Base-by-base conservation (phyloP, 768 basidiomycete genomes). In the Lenzites betulinus region DNA sequence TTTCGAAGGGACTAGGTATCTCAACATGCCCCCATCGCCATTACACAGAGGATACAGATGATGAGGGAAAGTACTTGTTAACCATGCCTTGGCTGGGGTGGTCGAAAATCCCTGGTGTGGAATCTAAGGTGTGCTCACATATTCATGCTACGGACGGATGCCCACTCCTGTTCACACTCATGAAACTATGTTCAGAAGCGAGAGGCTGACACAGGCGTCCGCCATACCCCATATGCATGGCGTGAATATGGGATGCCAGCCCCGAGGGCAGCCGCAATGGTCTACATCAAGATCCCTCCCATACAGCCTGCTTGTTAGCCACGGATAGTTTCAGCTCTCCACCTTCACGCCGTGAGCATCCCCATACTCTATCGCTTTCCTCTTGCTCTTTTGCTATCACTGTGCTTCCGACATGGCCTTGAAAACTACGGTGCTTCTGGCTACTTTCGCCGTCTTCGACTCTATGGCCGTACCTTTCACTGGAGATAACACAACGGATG, bases 381-480 rank as follows among this genome's bases (percentile, higher is more conserved):
- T 51, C 41, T 48, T 26, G 36, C 55, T 53, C 33, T 35, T 42
- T 50, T 7, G 43, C 22, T 46, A 9, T 59, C 30, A 7, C 25
- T 15, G 41, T 43, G 49, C 54, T 47, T 57, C 56, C 58, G 53
- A 44, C 20, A 64, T 64, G 63, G 63, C 63, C 54, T 64, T 60
- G 58, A 64, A 36, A 58, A 58, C 58, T 53, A 53, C 54, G n/a
- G 42, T 64, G 28, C 36, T 64, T 26, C 46, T 60, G 42, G 54
- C 54, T 8, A 16, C 58, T 8, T 51, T 60, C 30, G 53, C 54
- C 20, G 22, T 54, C 42, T 49, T 64, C 12, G 48, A 60, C 23
- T 28, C 49, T 35, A n/a, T 56, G 26, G 54, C 63, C 15, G 50
- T 56, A 12, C 63, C 63, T 7, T 49, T 59, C 1, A 42, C 13